These are phyloP conservation scores for Metschnikowia colocasiae DNA, from an alignment of 805 yeast species.

Conservation along the genomic window DNA sequence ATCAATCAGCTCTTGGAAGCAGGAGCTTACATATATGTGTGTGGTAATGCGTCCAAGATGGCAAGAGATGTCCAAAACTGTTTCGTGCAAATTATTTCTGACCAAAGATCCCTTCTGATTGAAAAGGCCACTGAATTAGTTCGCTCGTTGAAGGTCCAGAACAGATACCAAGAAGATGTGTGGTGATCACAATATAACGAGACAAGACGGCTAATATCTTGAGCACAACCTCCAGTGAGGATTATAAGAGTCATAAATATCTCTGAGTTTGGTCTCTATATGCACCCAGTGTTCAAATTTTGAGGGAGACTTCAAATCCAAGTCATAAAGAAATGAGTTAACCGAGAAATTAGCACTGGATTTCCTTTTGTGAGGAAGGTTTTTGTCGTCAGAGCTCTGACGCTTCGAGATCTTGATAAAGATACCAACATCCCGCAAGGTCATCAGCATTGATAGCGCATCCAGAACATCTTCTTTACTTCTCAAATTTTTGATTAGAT, in stretches of 20 bases:
- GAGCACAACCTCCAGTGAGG: conserved; percentile 7
- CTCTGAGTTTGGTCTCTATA: conserved; percentile 35
- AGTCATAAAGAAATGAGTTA: conserved; percentile 41
- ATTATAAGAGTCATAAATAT: conserved; percentile 7
- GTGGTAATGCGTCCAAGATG: conserved; percentile 97
- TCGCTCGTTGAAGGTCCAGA: conserved; percentile 74
- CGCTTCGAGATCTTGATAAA: conserved; percentile 33
- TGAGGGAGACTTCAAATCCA: conserved; percentile 44
- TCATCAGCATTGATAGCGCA: conserved; percentile 44
- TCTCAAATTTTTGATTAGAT: conserved; percentile 28
- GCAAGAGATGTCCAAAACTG: conserved; percentile 87
- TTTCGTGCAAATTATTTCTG: conserved; percentile 57
- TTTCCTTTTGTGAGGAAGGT: not conserved
- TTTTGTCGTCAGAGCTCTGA: not conserved
- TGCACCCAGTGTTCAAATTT: conserved; percentile 46
- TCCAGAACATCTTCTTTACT: conserved; percentile 37
- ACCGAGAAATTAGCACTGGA: conserved; percentile 12
- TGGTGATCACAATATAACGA: conserved; percentile 51
- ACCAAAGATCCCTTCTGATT: conserved; percentile 58
- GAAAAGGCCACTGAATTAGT: conserved; percentile 73
- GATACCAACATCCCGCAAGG: conserved; percentile 55
- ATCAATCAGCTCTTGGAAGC: conserved; percentile 50
- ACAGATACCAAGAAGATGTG: conserved; percentile 94
- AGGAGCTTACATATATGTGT: conserved; percentile 89
- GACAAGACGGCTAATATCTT: not conserved